These are phyloP conservation scores for Striga asiatica DNA, from an alignment of 257 asterid species.

Conservation along the genomic window DNA sequence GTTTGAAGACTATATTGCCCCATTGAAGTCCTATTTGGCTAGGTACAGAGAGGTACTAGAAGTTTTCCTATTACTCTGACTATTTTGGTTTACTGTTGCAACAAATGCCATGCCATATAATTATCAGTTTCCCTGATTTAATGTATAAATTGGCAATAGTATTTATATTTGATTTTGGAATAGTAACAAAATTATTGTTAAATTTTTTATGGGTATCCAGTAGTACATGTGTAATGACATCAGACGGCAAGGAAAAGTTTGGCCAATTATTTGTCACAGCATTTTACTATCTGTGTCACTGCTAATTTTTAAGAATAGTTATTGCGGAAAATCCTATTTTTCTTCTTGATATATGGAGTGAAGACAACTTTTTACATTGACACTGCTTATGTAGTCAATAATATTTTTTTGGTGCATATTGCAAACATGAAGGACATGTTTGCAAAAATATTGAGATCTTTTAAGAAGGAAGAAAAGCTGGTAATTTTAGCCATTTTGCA, in stretches of 20 bases:
- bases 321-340: background rate
- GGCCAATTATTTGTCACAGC: background rate
- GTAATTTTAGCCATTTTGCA: background rate
- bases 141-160: background rate
- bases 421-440: too few relatives aligned
- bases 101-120: background rate
- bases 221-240: background rate
- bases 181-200: background rate
- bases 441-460: too few relatives aligned
- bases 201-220: background rate
- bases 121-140: background rate
- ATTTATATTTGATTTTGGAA: background rate
- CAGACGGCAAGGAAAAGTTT: background rate
- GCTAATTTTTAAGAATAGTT: background rate
- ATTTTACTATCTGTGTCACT: background rate
- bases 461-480: background rate
- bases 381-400: background rate
- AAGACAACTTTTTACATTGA: background rate
- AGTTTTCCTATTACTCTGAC: background rate
- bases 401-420: background rate
- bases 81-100: too few relatives aligned
- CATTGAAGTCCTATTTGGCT: conserved; percentile 38
- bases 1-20: conserved; percentile 41
- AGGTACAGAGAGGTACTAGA: conserved; percentile 44
- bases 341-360: too few relatives aligned